Evolutionary conservation across 176 grass and related monocot genomes (phyloP).

Genomic region (Hyparrhenia diplandra): DNA sequence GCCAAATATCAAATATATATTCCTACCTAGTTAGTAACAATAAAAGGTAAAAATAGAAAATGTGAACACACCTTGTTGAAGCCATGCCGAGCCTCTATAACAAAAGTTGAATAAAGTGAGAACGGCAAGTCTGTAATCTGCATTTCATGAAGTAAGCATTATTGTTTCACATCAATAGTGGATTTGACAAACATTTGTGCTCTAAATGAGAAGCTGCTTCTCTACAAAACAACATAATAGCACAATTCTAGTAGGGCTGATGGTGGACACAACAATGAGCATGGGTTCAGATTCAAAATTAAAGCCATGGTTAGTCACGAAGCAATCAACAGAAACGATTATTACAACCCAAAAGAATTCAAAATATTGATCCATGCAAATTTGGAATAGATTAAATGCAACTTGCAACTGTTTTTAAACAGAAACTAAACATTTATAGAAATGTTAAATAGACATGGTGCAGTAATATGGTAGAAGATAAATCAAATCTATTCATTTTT

Average conservation of each 20-base stretch:
- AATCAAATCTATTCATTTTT: neutral
- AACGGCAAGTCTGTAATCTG: constrained; percentile 94
- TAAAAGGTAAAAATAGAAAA: neutral
- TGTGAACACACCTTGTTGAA: constrained; percentile 79
- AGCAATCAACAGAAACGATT: constrained; percentile 4
- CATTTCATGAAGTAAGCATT: constrained; percentile 27
- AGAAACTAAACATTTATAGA: neutral
- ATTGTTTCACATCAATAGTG: constrained; percentile 27
- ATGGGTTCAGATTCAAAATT: neutral
- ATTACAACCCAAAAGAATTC: neutral
- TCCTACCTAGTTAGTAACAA: neutral
- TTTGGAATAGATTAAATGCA: constrained; percentile 5
- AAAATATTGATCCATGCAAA: neutral
- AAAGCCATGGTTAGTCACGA: neutral
- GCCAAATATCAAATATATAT: neutral
- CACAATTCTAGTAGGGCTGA: neutral
- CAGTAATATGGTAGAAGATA: constrained; percentile 9
- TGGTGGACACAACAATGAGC: neutral
- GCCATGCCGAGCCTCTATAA: constrained; percentile 86
- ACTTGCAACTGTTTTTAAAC: neutral
- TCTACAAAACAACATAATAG: constrained; percentile 7
- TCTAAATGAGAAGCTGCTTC: neutral
- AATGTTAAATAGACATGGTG: neutral
- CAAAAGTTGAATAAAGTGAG: constrained; percentile 94
- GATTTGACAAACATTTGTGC: neutral